Conservation (phyloP, 495 filamentous ascomycete genomes). For the Daldinia concentrica region DNA sequence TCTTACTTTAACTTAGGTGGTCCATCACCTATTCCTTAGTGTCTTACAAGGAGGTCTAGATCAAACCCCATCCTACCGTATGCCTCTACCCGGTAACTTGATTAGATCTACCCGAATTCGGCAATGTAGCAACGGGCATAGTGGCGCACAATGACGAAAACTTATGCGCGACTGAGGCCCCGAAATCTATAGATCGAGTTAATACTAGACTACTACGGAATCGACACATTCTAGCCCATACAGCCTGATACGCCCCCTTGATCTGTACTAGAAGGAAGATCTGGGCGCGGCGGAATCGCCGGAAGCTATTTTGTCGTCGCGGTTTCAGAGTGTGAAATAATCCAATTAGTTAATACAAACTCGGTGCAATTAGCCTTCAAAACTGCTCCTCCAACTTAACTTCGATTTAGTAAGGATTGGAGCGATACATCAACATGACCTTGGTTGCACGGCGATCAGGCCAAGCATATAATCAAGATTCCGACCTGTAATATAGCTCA, state of each 20-base stretch:
- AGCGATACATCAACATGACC: background rate
- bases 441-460: conserved; percentile 10
- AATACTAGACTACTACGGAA: background rate
- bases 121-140: background rate
- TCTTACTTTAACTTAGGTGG: too few relatives aligned
- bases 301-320: background rate
- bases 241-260: background rate
- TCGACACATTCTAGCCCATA: background rate
- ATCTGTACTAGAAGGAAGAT: background rate
- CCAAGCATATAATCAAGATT: background rate
- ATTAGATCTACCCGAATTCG: background rate
- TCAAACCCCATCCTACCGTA: too few relatives aligned
- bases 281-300: background rate
- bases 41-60: too few relatives aligned
- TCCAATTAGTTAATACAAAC: background rate
- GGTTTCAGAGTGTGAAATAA: background rate
- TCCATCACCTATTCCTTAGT: too few relatives aligned
- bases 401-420: background rate
- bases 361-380: background rate
- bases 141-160: background rate
- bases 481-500: background rate
- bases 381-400: background rate
- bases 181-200: background rate
- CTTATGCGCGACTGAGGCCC: background rate
- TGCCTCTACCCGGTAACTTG: too few relatives aligned